phyloP scores from a whole-genome alignment of 1,139 yeast species.

The Debaryomyces fabryi region DNA sequence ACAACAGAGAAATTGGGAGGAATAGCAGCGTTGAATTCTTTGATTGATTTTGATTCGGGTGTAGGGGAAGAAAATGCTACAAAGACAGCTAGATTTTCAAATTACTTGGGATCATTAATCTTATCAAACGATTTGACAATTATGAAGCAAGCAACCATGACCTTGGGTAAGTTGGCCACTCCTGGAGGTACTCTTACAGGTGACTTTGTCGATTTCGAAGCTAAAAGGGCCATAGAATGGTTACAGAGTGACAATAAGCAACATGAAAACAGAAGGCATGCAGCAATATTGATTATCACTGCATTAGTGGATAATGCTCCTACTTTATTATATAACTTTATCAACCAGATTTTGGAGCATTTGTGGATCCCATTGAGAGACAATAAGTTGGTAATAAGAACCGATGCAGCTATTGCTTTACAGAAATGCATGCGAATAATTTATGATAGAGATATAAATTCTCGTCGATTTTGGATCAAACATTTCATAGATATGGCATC shows the following conservation, averaged over 20 bases:
- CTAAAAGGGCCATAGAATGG: conserved; percentile 90
- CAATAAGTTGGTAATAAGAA: conserved; percentile 69
- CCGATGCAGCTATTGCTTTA: conserved; percentile 82
- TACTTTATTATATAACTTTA: conserved; percentile 75
- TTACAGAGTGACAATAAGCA: conserved; percentile 77
- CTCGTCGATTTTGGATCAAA: conserved; percentile 74
- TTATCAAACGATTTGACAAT: conserved; percentile 83
- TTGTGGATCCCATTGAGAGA: conserved; percentile 90
- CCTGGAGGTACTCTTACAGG: conserved; percentile 90
- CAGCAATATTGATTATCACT: conserved; percentile 81
- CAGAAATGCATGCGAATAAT: conserved; percentile 78
- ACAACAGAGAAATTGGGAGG: conserved; percentile 82
- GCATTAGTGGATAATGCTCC: conserved; percentile 90
- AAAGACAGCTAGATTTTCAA: conserved; percentile 87
- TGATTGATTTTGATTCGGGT: conserved; percentile 74
- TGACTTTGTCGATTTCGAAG: conserved; percentile 91
- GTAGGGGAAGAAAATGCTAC: conserved; percentile 78
- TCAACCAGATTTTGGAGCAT: conserved; percentile 76
- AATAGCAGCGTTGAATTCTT: conserved; percentile 83
- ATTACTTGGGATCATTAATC: conserved; percentile 78
- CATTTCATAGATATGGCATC: conserved; percentile 66
- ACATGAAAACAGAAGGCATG: conserved; percentile 79
- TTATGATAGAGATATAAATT: conserved; percentile 73
- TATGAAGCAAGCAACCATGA: conserved; percentile 82
- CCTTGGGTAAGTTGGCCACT: conserved; percentile 84